A percentile compares a stretch with the other conserved stretches of the same genome.
Conservation (phyloP, 805 yeast species). For the Pichia gijzeniarum region DNA sequence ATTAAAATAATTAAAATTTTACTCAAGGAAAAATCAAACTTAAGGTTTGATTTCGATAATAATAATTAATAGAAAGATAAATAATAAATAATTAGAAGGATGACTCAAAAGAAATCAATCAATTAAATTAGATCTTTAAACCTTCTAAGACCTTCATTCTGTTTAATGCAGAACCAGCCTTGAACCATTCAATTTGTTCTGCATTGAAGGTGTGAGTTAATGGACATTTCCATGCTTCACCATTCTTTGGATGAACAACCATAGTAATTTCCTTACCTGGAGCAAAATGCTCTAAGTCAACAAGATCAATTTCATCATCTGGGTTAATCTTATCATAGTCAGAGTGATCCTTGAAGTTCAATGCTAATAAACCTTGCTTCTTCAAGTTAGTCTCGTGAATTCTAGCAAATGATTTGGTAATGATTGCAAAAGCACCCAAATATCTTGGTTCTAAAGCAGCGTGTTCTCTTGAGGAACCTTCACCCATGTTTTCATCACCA, state of each 20-base stretch:
- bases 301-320: constrained; percentile 80
- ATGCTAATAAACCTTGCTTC: constrained; percentile 98
- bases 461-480: constrained; percentile 99
- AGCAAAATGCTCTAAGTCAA: constrained; percentile 77
- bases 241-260: constrained; percentile 68
- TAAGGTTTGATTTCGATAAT: no score
- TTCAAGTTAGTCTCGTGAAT: constrained; percentile 99
- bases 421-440: constrained; percentile 97
- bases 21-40: background rate
- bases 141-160: constrained; percentile 44
- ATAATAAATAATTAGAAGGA: constrained; percentile 1
- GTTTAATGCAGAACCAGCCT: constrained; percentile 98
- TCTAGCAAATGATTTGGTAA: constrained; percentile 97
- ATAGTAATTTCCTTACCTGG: constrained; percentile 88
- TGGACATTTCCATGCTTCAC: constrained; percentile 81
- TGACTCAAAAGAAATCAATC: background rate
- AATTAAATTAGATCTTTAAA: constrained; percentile 1
- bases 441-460: constrained; percentile 99
- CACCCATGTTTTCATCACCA: constrained; percentile 99
- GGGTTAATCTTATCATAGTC: constrained; percentile 93
- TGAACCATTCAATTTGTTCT: constrained; percentile 99
- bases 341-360: constrained; percentile 81
- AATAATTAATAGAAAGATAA: no score
- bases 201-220: constrained; percentile 93
- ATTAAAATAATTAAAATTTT: background rate